Base-by-base conservation (phyloP, 768 basidiomycete genomes). In the Mycena leptocephala region DNA sequence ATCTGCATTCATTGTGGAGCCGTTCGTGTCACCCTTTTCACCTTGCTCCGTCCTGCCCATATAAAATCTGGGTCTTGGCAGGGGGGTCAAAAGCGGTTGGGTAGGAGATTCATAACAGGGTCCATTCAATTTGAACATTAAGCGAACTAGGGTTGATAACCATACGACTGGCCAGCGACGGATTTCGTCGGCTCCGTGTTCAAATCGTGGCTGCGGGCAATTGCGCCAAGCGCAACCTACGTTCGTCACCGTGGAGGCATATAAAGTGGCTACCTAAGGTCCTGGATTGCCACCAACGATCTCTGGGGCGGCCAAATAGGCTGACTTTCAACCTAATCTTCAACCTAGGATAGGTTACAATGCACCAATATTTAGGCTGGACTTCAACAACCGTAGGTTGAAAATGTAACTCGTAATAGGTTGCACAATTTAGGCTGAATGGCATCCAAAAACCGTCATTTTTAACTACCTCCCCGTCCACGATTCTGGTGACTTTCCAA, bases 1-100 rank as follows among this genome's bases (percentile, higher is more conserved):
- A 61, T 61, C 58, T 61, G 58, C 58, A 61, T 61, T 61, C 58
- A 61, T 61, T 61, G 58, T 61, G 58, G 58, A 61, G 58, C 58
- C 33, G 58, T 61, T 61, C 58, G 20, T 61, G 58, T 61, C 58
- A 61, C 58, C 37, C 58, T 61, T 61, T 61, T 61, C 58, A 61
- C 32, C 58, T 61, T 61, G 58, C 58, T 61, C 58, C 33, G 58
- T 61, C 58, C 58, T 61, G 58, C 58, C 35, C 58, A 61, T 61
- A 61, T 61, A 61, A 61, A 61, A 61, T 37, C 58, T 61, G 58
- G 58, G 58, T 35, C 58, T 61, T 61, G 58, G 58, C 58, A 61
- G 32, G 33, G 18, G 58, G 58, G 58, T 61, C 58, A 61, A 61
- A 61, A 61, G 58, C 58, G n/a, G n/a, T 61, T 61, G 58, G 58